Conservation (phyloP, 495 filamentous ascomycete genomes). For the Neurospora sp. region DNA sequence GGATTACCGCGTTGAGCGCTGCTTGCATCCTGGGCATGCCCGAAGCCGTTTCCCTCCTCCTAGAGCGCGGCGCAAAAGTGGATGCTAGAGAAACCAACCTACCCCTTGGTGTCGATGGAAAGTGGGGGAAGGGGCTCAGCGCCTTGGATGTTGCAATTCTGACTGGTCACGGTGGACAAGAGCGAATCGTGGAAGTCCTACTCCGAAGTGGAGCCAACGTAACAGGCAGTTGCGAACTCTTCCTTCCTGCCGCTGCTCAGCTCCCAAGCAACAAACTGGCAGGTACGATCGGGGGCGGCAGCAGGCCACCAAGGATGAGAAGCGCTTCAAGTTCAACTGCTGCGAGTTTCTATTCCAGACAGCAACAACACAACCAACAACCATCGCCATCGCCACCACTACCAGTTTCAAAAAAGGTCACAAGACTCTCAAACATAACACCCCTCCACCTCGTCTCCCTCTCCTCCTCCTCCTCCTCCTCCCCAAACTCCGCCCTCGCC, state of each 20-base stretch:
- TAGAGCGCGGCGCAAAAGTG: slow-evolving; percentile 8
- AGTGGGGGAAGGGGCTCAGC: not conserved
- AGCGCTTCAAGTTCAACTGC: not conserved
- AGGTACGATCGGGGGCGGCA: not conserved
- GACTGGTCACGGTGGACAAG: not conserved
- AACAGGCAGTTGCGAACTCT: not conserved
- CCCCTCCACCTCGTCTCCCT: not conserved
- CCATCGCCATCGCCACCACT: not conserved
- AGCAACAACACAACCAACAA: not conserved
- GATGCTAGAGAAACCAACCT: not conserved
- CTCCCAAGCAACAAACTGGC: not conserved
- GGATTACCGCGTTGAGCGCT: not conserved
- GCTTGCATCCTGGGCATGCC: slow-evolving; percentile 4
- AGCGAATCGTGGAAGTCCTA: slow-evolving; percentile 3
- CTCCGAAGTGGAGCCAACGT: slow-evolving; percentile 4
- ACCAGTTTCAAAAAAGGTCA: not conserved
- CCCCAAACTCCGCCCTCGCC: not conserved
- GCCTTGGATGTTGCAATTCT: slow-evolving; percentile 14
- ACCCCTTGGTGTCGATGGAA: not conserved
- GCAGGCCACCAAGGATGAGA: not conserved
- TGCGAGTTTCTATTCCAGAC: not conserved
- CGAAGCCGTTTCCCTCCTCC: slow-evolving; percentile 7
- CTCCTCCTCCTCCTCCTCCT: not conserved
- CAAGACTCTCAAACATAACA: not conserved
- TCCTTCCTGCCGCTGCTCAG: not conserved